Base-by-base conservation (phyloP, 2,329 filamentous ascomycete species). In the Penicillium sp. region DNA sequence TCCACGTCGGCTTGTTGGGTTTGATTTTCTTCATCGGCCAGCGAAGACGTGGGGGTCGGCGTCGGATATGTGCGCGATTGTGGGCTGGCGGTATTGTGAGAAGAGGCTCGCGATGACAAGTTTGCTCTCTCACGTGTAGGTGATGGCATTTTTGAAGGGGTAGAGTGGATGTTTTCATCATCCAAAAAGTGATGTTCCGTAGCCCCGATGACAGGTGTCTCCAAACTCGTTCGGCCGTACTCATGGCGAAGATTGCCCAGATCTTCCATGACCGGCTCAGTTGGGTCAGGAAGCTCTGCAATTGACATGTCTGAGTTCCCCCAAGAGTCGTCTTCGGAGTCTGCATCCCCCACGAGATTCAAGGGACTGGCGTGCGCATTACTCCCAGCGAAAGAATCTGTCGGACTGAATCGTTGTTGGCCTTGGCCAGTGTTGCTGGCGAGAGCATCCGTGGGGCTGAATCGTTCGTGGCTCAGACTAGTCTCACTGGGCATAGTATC, bases 21-120 rank as follows among this genome's bases (percentile, higher is more conserved):
- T 34, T 63, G 60, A 18, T 62, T 68, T 31, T 75, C 72, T 53
- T 74, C 74, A 38, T 71, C 74, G 43, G 65, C 59, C 53, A 72
- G 65, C 35, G 75, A 76, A 29, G 75, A 75, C 14, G 73, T 65
- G 18, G 64, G 74, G 2, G 71, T 73, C 10, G 74, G 74, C 11
- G 71, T 74, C 13, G 75, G 74, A 55, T 77, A 76, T n/a, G 62
- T 65, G 47, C 69, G 71, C 48, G 66, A 66, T 45, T 68, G 65
- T 14, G 73, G 72, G 31, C 64, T 69, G 20, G 69, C 67, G 14
- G 69, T 71, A 51, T 71, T 60, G 37, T 69, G 63, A 45, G 67
- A 69, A 53, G 74, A 70, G 51, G 74, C 73, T 46, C 70, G 64
- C 5, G 69, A 65, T 26, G 73, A 74, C 16, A 64, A 53, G 10